Base-by-base conservation (phyloP, 805 yeast species). In the Wickerhamomyces kurtzmanii region DNA sequence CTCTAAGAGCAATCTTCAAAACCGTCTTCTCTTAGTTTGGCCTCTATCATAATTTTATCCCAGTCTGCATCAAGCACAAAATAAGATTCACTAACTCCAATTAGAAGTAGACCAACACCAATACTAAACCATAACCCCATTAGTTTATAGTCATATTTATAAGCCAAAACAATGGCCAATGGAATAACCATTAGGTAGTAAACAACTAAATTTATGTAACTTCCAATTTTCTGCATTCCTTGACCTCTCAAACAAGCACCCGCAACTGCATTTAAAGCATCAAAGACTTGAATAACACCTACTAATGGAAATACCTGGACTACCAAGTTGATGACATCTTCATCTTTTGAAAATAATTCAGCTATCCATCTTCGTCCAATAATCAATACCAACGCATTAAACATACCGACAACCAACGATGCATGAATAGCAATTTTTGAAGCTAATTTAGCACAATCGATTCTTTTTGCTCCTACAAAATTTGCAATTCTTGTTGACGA, bases 231-330 rank as follows among this genome's bases (percentile, higher is more conserved):
- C 50, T 85, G 94, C 49, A 81, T 66, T 8, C 95, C 93, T 53
- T 83, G 94, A 12, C 94, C 94, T 38, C 95, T 65, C 31, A 86
- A 58, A 22, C 86, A 64, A 3, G 94, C 87, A 7, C 91, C 91
- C 5, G 77, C 67, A 4, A 81, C 71, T 4, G 84, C 82, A 39
- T 80, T 82, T 31, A 75, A 47, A 2, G 82, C 63, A 46, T 86
- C 96, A 31, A 72, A 66, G 19, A 80, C 46, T 48, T 82, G 93
- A 39, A 80, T 71, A 11, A 72, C 27, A 1, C 85, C 83, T 16
- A 78, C 73, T 23, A 79, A 48, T 0, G 78, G 77, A 24, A 83
- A 50, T 5, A 77, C 60, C 9, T 48, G 43, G 11, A 62, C 62
- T 9, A 77, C 70, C 30, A 70, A 49, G 1, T 46, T 34, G 14